Evolutionary conservation across 2,329 filamentous ascomycete species (phyloP).

Genomic region (Parastagonospora avenae): DNA sequence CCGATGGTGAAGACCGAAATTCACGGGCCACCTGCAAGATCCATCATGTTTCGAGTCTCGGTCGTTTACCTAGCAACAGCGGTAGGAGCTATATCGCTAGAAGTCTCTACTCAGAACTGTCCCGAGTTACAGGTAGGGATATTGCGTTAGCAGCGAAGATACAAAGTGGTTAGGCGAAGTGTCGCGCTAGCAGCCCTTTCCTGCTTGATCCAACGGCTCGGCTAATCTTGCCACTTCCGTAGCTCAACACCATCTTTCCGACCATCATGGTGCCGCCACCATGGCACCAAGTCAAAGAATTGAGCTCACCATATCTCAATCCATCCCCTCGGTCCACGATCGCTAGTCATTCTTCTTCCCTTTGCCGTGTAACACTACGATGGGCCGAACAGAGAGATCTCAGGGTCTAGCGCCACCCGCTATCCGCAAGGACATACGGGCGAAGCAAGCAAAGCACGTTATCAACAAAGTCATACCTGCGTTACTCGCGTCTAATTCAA

Average conservation of each 20-base stretch:
- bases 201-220: not conserved
- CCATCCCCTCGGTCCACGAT: no score
- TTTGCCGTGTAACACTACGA: conserved; percentile 5
- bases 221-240: not conserved
- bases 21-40: no score
- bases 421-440: conserved; percentile 48
- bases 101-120: no score
- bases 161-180: no score
- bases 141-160: no score
- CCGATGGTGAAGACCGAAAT: no score
- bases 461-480: conserved; percentile 65
- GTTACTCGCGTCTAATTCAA: conserved; percentile 58
- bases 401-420: conserved; percentile 46
- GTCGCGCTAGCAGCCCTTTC: no score
- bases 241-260: not conserved
- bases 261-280: conserved; percentile 2
- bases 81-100: no score
- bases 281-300: not conserved
- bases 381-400: conserved; percentile 46
- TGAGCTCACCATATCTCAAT: not conserved
- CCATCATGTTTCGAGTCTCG: no score
- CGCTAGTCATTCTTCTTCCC: no score
- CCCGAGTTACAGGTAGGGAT: no score
- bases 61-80: no score
- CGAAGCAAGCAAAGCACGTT: conserved; percentile 62